Base-by-base conservation (phyloP, 768 basidiomycete genomes). In the Hericium erinaceus region DNA sequence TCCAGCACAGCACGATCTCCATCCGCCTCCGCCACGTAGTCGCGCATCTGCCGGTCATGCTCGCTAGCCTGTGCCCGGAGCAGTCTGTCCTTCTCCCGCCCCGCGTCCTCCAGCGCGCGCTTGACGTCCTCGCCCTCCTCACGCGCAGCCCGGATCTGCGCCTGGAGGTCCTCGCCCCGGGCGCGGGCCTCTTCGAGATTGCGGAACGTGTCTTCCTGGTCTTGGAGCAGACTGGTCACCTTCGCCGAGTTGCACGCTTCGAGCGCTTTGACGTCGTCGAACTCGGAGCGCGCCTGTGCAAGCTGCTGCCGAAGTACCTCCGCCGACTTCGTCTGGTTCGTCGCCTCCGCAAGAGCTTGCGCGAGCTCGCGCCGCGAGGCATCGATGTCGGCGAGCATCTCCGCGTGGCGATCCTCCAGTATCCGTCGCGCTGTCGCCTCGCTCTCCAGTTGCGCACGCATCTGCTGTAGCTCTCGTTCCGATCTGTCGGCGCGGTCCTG, bases 1-100 rank as follows among this genome's bases (percentile, higher is more conserved):
- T 97, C 93, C 49, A 97, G 75, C 13, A 95, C 92, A 0, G 94
- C 93, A 8, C 92, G 82, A 68, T 98, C 94, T 1, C 93, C 90
- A 65, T 97, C 92, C 13, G 93, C 90, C 69, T 98, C 95, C 2
- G 89, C 89, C 56, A 89, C 86, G 64, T 94, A 89, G 67, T 97
- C 93, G 1, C 92, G 81, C 60, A 97, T 82, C 48, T 77, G 69
- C 38, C 80, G 73, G 58, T 86, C 84, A 57, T 83, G 77, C 65
- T 79, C 89, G 13, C 80, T 82, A 7, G 88, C 86, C 67, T 92
- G 90, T 2, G 76, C 78, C 44, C 78, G 81, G 57, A 92, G 71
- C 15, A 92, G 73, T 20, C 85, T 74, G 57, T 95, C 92, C 70
- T 92, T 91, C 72, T 97, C 92, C 60, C 70, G 70, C 44, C 82